Evolutionary conservation across 768 basidiomycete genomes (phyloP).

Genomic region (Lenzites betulinus): DNA sequence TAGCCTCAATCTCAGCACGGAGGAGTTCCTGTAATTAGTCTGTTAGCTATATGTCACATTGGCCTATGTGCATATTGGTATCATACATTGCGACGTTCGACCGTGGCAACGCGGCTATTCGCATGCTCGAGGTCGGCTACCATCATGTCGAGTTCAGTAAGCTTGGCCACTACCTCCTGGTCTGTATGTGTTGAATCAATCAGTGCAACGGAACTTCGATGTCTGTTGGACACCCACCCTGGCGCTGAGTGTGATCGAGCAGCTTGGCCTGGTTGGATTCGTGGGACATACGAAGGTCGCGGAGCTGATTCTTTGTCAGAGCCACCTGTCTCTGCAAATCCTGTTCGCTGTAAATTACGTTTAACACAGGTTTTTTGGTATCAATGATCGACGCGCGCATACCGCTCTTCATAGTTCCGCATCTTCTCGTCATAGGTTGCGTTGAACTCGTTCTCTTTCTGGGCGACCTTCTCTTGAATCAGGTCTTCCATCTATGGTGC

Average conservation of each 20-base stretch:
- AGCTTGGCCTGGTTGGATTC: conserved; percentile 93
- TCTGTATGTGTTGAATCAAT: conserved; percentile 46
- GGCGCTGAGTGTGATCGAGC: conserved; percentile 86
- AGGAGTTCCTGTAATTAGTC: conserved; percentile 73
- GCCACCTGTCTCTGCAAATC: conserved; percentile 90
- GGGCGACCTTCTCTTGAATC: conserved; percentile 83
- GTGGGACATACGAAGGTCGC: conserved; percentile 87
- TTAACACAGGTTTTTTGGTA: not conserved
- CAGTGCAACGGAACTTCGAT: not conserved
- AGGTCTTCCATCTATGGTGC: conserved; percentile 86
- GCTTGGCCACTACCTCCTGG: conserved; percentile 86
- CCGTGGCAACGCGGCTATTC: conserved; percentile 89
- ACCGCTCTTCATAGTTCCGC: conserved; percentile 96
- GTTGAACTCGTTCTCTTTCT: conserved; percentile 96
- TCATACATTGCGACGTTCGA: conserved; percentile 89
- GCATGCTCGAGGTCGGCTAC: conserved; percentile 92
- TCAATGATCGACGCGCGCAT: conserved; percentile 24
- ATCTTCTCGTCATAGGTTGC: conserved; percentile 97
- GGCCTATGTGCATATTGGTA: not conserved
- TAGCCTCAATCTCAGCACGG: conserved; percentile 90
- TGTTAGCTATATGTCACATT: not conserved
- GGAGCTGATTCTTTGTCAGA: conserved; percentile 85
- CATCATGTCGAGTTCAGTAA: conserved; percentile 94
- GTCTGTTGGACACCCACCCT: conserved; percentile 51
- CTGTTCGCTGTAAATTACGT: conserved; percentile 64